Evolutionary conservation across 1,284 basidiomycete genomes (phyloP), one percentile per base, ranked within the genome.

Genomic region (Moesziomyces antarcticus): DNA sequence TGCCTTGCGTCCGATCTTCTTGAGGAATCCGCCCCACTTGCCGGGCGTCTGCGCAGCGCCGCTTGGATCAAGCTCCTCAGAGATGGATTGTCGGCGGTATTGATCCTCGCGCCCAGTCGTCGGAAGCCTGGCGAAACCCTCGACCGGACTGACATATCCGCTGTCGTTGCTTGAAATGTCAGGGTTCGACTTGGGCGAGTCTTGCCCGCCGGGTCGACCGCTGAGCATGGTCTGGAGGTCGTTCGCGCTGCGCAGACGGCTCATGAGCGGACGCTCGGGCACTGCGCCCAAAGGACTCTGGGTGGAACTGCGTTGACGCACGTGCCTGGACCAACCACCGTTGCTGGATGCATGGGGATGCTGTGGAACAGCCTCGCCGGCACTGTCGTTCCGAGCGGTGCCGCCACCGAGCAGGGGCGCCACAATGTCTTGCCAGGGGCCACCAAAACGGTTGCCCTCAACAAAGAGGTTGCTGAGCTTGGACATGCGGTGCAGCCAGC

Each of bases 361-460:
- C 35, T 37, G 35, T 2, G 35, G 35, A 11, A 37, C 13, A 14
- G 1, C n/a, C 24, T 45, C 24, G 24, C 20, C 43, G 43, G 20
- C 14, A 21, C 1, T 37, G 35, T 37, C 35, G 35, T 16, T 37
- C 4, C 35, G 14, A 16, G 14, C 14, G 14, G 35, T 14, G 4
- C 13, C 9, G n/a, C 52, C 48, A 10, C 57, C 45, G 13, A 72
- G 45, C 22, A 79, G 51, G 6, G 77, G 74, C n/a, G 50, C 55
- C 1, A 97, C 90, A 56, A 99, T 87, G 33, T 91, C 90, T 79
- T 90, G 89, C 94, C 95, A 97, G 3, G 93, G 91, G 4, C 92
- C 91, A 70, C 92, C 90, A 85, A 98, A 97, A 9, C 93, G 92
- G 84, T 99, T 99, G 33, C 91, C 92, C 76, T 98, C 96, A 30